These are phyloP conservation scores for Penicillium brevicompactum DNA, from an alignment of 2,329 filamentous ascomycete species.

Conservation along the genomic window DNA sequence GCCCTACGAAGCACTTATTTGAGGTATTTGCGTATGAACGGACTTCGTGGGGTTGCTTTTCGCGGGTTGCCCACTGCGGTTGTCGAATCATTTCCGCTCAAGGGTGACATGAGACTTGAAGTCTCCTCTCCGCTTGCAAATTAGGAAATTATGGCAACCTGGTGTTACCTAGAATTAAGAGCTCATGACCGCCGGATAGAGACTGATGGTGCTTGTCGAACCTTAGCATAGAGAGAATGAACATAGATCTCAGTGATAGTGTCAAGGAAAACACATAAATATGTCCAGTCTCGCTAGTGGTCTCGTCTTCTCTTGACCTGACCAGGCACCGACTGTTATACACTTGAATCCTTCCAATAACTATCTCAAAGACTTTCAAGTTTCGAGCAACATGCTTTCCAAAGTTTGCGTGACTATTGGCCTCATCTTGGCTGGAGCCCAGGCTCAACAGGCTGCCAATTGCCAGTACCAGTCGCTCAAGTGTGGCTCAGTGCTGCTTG, in stretches of 20 bases:
- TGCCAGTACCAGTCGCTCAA: constrained; percentile 17
- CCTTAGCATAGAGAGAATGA: neutral
- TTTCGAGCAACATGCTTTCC: constrained; percentile 11
- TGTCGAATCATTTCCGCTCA: neutral
- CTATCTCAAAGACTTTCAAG: neutral
- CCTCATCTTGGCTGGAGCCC: constrained; percentile 12
- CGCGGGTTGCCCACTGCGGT: constrained; percentile 28
- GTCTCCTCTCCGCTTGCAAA: neutral
- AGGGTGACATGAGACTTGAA: neutral
- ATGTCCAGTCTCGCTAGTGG: neutral
- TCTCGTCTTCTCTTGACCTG: neutral
- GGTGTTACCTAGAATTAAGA: neutral
- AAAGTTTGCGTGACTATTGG: constrained; percentile 8
- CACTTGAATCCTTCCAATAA: neutral
- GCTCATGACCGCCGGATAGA: neutral
- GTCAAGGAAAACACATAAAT: neutral
- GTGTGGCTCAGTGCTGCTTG: constrained; percentile 17
- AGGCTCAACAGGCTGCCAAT: constrained; percentile 18
- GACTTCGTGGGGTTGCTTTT: constrained; percentile 41
- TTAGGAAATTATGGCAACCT: neutral
- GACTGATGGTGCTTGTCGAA: neutral
- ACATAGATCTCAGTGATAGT: neutral
- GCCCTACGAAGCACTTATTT: neutral
- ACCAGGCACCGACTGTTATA: neutral
- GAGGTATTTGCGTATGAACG: neutral